phyloP scores from a whole-genome alignment of 2,329 filamentous ascomycete species.

The Calonectria pteridis region DNA sequence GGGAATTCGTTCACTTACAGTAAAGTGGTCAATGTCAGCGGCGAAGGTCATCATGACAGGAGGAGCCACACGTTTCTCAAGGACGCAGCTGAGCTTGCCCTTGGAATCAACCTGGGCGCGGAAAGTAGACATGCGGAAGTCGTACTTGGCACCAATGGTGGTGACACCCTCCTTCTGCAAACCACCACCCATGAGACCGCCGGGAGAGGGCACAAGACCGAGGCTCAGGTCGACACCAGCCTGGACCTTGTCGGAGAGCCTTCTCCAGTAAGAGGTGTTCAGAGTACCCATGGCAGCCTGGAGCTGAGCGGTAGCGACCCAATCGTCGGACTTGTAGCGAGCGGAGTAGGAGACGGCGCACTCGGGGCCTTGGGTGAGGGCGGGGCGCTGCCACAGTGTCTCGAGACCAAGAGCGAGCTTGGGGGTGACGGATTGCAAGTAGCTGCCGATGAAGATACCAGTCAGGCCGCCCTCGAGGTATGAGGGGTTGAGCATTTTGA shows the following conservation, averaged over 20 bases:
- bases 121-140: conserved; percentile 96
- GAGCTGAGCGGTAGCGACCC: conserved; percentile 92
- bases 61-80: conserved; percentile 96
- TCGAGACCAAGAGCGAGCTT: conserved; percentile 90
- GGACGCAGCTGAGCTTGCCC: conserved; percentile 90
- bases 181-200: conserved; percentile 80
- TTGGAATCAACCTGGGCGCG: conserved; percentile 95
- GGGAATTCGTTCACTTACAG: conserved; percentile 71
- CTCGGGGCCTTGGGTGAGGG: conserved; percentile 88
- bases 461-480: conserved; percentile 91
- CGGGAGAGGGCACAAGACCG: conserved; percentile 76
- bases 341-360: conserved; percentile 90
- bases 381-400: conserved; percentile 91
- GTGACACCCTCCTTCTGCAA: conserved; percentile 89
- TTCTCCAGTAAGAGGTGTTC: conserved; percentile 94
- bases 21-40: conserved; percentile 94
- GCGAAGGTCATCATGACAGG: conserved; percentile 95
- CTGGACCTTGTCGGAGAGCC: conserved; percentile 93
- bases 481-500: conserved; percentile 98
- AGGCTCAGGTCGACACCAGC: conserved; percentile 96
- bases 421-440: conserved; percentile 92
- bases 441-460: conserved; percentile 95
- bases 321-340: conserved; percentile 91
- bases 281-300: conserved; percentile 85
- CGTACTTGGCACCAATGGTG: conserved; percentile 95